These are phyloP conservation scores for Mychonastes homosphaera DNA, from an alignment of 139 green algal species.

Conservation along the genomic window DNA sequence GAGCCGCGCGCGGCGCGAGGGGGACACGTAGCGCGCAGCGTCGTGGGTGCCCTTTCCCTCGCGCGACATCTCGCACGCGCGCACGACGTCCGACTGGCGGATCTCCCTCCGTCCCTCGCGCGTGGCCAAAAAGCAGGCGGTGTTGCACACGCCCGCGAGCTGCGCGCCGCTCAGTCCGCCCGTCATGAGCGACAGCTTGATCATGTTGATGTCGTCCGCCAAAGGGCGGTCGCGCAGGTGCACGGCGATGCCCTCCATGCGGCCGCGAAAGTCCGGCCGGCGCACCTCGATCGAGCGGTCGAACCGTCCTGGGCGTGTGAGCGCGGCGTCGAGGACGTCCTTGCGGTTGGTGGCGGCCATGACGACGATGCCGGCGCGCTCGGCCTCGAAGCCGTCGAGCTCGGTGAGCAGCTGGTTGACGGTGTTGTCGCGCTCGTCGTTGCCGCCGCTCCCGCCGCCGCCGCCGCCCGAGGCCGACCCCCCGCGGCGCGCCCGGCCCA, in stretches of 20 bases:
- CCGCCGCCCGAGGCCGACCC: too few species aligned
- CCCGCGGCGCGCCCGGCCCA: conserved; percentile 51
- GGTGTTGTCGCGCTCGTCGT: conserved; percentile 90
- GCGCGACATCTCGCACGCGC: conserved; percentile 42
- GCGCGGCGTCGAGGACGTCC: conserved; percentile 84
- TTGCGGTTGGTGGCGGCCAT: conserved; percentile 88
- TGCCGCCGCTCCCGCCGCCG: conserved; percentile 48
- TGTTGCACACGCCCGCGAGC: conserved; percentile 62
- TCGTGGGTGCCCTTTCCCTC: conserved; percentile 43
- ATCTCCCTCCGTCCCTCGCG: conserved; percentile 43
- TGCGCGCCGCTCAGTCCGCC: conserved; percentile 42
- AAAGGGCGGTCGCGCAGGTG: conserved; percentile 43
- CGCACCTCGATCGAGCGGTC: conserved; percentile 71
- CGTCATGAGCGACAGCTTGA: conserved; percentile 28
- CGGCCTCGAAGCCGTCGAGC: conserved; percentile 84
- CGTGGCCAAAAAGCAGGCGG: conserved; percentile 57
- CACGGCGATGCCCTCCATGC: conserved; percentile 54
- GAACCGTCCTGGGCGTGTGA: conserved; percentile 74
- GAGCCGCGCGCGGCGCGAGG: conserved; percentile 34
- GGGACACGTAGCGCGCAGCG: conserved; percentile 25
- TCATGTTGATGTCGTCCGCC: conserved; percentile 32
- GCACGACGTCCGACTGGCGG: conserved; percentile 36
- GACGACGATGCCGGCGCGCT: conserved; percentile 65
- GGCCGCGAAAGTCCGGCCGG: conserved; percentile 63
- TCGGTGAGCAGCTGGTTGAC: conserved; percentile 90